Conservation (phyloP, 2,329 filamentous ascomycete genomes). For the Penicillium sclerotigenum region DNA sequence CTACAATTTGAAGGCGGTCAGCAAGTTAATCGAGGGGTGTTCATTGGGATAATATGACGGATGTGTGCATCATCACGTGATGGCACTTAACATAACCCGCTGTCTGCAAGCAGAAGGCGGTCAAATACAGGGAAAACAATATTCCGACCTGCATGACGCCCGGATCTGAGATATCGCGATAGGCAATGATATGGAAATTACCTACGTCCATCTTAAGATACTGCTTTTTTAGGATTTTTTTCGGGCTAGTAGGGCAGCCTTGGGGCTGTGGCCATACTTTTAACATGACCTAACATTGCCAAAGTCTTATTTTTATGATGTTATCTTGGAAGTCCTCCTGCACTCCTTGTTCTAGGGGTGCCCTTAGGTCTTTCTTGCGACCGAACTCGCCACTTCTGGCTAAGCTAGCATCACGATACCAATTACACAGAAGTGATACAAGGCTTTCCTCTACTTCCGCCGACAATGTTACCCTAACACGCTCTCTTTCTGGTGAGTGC, state of each 20-base stretch:
- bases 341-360: slow-evolving; percentile 33
- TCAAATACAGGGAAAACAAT: slow-evolving; percentile 2
- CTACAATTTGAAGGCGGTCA: background rate
- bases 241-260: slow-evolving; percentile 6
- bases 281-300: slow-evolving; percentile 22
- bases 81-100: background rate
- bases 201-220: background rate
- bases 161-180: slow-evolving; percentile 19
- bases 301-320: slow-evolving; percentile 12
- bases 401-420: slow-evolving; percentile 14
- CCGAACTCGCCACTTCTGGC: slow-evolving; percentile 21
- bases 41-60: too few relatives aligned
- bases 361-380: slow-evolving; percentile 25
- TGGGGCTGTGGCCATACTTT: slow-evolving; percentile 15
- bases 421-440: slow-evolving; percentile 10
- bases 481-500: slow-evolving; percentile 30
- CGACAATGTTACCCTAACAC: slow-evolving; percentile 3
- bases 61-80: too few relatives aligned
- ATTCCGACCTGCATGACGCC: slow-evolving; percentile 22
- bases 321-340: slow-evolving; percentile 29
- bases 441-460: slow-evolving; percentile 14
- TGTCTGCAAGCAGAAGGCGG: slow-evolving; percentile 10
- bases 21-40: background rate
- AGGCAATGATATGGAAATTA: slow-evolving; percentile 21
- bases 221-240: background rate